Evolutionary conservation across 371 early-diverging fungal genomes (phyloP).

Genomic region (Syncephalastrum contaminatum): DNA sequence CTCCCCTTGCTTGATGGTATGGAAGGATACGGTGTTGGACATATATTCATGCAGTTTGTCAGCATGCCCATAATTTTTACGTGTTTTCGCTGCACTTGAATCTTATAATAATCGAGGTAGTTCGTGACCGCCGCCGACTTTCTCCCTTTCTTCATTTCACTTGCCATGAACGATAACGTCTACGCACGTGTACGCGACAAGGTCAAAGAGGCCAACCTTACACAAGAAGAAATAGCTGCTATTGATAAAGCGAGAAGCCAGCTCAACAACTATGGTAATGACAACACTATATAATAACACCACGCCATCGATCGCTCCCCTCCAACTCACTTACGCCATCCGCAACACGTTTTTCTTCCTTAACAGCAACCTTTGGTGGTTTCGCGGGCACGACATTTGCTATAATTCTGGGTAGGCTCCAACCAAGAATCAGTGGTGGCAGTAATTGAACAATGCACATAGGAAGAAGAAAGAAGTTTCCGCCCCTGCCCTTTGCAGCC

Average conservation of each 20-base stretch:
- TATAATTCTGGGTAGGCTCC: slow-evolving; percentile 24
- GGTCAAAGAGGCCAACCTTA: slow-evolving; percentile 39
- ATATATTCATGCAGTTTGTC: too few species aligned
- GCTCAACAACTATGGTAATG: slow-evolving; percentile 38
- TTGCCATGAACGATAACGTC: slow-evolving; percentile 30
- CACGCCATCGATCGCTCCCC: background rate
- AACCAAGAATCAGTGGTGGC: background rate
- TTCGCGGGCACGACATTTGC: slow-evolving; percentile 34
- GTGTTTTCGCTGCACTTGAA: too few species aligned
- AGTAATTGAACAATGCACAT: background rate
- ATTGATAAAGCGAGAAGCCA: slow-evolving; percentile 41
- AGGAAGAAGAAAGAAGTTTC: slow-evolving; percentile 33
- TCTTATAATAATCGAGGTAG: too few species aligned
- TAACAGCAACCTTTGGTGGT: slow-evolving; percentile 38
- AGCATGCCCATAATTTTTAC: too few species aligned
- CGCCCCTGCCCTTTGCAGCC: slow-evolving; percentile 30
- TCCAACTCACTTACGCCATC: background rate
- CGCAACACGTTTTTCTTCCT: slow-evolving; percentile 1
- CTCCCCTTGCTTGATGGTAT: too few species aligned
- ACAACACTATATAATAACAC: background rate
- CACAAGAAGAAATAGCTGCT: slow-evolving; percentile 42
- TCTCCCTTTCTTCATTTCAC: background rate
- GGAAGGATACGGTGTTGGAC: too few species aligned
- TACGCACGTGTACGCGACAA: slow-evolving; percentile 39
- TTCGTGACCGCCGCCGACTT: too few species aligned